Evolutionary conservation across 495 filamentous ascomycete genomes (phyloP).

Genomic region (Aspergillus mulundensis): DNA sequence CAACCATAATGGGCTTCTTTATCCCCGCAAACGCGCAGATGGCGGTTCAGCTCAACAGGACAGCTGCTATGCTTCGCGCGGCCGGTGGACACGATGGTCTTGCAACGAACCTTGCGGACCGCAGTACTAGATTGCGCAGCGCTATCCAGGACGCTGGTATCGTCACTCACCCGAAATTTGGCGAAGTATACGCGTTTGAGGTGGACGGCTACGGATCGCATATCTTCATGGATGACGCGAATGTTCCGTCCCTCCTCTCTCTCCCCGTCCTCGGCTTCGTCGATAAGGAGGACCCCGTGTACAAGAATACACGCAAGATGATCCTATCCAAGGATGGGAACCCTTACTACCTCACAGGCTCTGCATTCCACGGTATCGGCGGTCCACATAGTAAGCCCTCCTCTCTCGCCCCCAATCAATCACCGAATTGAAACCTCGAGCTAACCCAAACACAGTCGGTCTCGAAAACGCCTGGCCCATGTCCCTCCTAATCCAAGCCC

Average conservation of each 20-base stretch:
- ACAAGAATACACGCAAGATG: conserved; percentile 92
- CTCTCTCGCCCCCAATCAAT: not conserved
- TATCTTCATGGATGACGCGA: conserved; percentile 96
- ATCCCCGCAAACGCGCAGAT: conserved; percentile 97
- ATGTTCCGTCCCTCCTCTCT: conserved; percentile 84
- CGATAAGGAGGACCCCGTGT: conserved; percentile 58
- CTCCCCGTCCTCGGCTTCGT: conserved; percentile 87
- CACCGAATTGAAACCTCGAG: too few species aligned
- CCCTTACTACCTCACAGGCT: conserved; percentile 81
- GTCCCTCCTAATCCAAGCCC: conserved; percentile 83
- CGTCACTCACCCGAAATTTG: conserved; percentile 75
- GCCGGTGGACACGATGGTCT: conserved; percentile 51
- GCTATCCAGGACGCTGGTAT: conserved; percentile 89
- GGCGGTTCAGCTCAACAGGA: conserved; percentile 79
- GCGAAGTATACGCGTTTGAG: conserved; percentile 92
- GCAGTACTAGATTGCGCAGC: conserved; percentile 63
- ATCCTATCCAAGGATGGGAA: conserved; percentile 73
- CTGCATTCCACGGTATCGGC: conserved; percentile 83
- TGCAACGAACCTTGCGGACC: conserved; percentile 51
- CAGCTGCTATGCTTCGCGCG: conserved; percentile 60
- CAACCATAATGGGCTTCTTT: conserved; percentile 92
- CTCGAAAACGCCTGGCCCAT: conserved; percentile 94
- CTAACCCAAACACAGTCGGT: conserved; percentile 49
- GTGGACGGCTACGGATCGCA: conserved; percentile 92
- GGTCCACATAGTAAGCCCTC: conserved; percentile 54